Percentiles rank a stretch among this genome's conserved stretches.
phyloP scores from a whole-genome alignment of 2,329 filamentous ascomycete genomes.

The Fusarium transvaalense region DNA sequence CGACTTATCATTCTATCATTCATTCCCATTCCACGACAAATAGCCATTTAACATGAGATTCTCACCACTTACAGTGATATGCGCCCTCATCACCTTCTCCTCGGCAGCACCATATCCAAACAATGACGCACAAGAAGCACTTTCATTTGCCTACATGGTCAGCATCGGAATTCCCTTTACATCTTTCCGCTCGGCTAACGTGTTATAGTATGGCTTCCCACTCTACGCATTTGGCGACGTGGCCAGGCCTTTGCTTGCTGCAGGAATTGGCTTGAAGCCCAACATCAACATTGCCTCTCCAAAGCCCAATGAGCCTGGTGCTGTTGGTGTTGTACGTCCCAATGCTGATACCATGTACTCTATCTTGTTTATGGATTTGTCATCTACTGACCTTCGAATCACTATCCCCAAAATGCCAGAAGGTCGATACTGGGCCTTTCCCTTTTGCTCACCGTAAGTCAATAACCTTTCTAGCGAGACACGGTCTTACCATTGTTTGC shows the following conservation, averaged over 20 bases:
- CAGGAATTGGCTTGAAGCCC: neutral
- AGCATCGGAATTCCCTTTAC: neutral
- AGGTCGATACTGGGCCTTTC: neutral
- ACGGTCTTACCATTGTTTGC: rapidly evolving
- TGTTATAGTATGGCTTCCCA: neutral
- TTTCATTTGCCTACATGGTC: neutral
- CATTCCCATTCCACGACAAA: rapidly evolving
- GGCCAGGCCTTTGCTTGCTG: neutral
- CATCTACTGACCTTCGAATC: neutral
- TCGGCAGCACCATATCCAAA: neutral
- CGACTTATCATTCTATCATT: neutral
- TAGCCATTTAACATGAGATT: neutral
- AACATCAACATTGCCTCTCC: neutral
- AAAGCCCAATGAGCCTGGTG: neutral
- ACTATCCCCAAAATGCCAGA: neutral
- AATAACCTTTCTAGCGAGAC: rapidly evolving
- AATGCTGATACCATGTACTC: conserved; percentile 1
- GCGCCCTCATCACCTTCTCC: neutral
- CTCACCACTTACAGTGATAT: neutral
- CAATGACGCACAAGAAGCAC: neutral
- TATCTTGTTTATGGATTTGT: neutral
- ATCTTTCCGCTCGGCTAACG: neutral
- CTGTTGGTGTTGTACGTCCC: neutral
- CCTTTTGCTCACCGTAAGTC: neutral
- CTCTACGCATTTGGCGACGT: neutral